phyloP scores from a whole-genome alignment of 768 basidiomycete species.

The Gautieria morchelliformis region DNA sequence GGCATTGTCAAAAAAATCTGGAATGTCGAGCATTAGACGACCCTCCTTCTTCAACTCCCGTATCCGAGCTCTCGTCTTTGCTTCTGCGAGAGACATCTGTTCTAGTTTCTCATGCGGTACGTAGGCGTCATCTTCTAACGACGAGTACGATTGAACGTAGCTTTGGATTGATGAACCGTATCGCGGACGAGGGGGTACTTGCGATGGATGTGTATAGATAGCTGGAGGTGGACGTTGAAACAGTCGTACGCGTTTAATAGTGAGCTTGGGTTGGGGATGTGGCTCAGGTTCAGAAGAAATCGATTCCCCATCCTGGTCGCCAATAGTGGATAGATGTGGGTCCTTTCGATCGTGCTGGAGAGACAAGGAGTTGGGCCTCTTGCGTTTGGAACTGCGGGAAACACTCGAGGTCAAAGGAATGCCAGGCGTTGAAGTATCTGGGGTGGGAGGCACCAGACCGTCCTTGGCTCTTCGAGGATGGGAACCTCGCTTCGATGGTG shows the following conservation, averaged over 20 bases:
- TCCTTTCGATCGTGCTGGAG: not conserved
- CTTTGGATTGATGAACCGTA: constrained; percentile 44
- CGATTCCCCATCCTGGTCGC: not conserved
- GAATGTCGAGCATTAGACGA: constrained; percentile 28
- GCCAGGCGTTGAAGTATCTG: constrained; percentile 6
- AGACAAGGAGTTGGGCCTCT: constrained; percentile 7
- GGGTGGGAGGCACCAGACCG: constrained; percentile 3
- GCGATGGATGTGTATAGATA: constrained; percentile 53
- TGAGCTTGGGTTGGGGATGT: constrained; percentile 16
- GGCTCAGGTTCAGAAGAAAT: not conserved
- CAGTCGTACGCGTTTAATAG: constrained; percentile 57
- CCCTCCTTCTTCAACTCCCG: constrained; percentile 38
- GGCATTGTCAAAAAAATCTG: constrained; percentile 20
- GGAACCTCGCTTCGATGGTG: not conserved
- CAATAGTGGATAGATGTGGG: not conserved
- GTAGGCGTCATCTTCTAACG: constrained; percentile 40
- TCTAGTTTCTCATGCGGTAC: constrained; percentile 31
- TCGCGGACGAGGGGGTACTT: constrained; percentile 46
- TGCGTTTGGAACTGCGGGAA: not conserved
- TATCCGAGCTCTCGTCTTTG: constrained; percentile 33
- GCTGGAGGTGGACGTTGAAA: constrained; percentile 55
- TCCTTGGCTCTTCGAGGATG: constrained; percentile 1
- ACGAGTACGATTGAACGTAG: constrained; percentile 55
- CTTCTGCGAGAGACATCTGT: constrained; percentile 32
- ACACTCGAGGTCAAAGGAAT: constrained; percentile 10